Evolutionary conservation across 306 rosid genomes (phyloP), one percentile per base, ranked within the genome.

Genomic region (Cucumis melo): DNA sequence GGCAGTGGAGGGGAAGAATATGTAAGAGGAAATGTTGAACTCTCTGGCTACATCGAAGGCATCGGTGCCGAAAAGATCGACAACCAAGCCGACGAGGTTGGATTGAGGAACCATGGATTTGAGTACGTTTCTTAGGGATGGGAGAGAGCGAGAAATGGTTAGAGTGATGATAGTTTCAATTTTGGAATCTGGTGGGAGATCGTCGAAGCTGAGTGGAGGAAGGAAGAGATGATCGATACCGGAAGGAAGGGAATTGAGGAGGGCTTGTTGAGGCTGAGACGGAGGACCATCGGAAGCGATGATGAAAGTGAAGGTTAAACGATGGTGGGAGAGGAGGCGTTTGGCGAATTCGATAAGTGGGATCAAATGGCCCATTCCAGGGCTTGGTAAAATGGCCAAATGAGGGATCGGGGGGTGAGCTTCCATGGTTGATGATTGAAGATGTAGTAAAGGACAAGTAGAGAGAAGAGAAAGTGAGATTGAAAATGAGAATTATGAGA

Each of bases 311-410:
- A 85, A 73, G 34, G 81, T 27, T 83, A 82, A 78, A 62, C 56
- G 55, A 67, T 84, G 84, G 78, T 44, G 70, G 14, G 12, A 58
- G 78, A 84, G 75, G 8, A 92, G 86, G n/a, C 81, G 81, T 48
- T 90, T 92, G 15, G 96, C 91, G 48, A 90, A 81, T 72, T 87
- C 93, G 6, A 79, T 75, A 78, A 92, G 90, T 6, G 97, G 97
- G 53, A 92, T 92, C 29, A 92, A 87, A 78, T 92, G 97, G 50
- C 97, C 97, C 90, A 92, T 92, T 10, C 96, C 93, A 1, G 97
- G 97, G 23, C 81, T 82, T 1, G 97, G 93, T 1, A 88, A 19
- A 63, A 90, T 81, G 1, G 84, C 91, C 34, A 92, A 77, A 66
- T 80, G 80, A 0, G 91, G 60, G 3, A 79, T 32, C 9, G 77